Evolutionary conservation across 2,329 filamentous ascomycete species (phyloP).

Genomic region (Cercospora zeina): DNA sequence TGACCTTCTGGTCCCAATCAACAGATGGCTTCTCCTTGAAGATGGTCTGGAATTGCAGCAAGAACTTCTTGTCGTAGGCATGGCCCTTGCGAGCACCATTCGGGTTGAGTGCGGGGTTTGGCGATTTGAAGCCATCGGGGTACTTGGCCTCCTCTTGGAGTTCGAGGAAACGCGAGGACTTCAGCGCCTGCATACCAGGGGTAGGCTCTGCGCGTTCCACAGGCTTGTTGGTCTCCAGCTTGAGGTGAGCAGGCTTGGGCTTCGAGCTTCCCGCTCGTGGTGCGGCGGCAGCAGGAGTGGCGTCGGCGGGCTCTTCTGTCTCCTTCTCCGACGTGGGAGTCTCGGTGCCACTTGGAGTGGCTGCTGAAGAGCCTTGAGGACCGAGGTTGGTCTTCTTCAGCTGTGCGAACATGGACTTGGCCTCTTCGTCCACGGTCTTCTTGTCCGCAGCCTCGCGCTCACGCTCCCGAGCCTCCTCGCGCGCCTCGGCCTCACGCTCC

Average conservation of each 20-base stretch:
- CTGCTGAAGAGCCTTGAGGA: slow-evolving; percentile 43
- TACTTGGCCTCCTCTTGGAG: slow-evolving; percentile 75
- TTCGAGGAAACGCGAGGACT: slow-evolving; percentile 84
- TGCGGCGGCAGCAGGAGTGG: slow-evolving; percentile 28
- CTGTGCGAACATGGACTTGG: slow-evolving; percentile 51
- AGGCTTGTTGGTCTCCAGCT: slow-evolving; percentile 80
- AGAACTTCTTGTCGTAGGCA: slow-evolving; percentile 92
- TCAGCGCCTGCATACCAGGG: slow-evolving; percentile 87
- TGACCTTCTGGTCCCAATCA: slow-evolving; percentile 87
- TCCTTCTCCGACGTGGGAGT: slow-evolving; percentile 48
- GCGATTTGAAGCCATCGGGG: slow-evolving; percentile 78
- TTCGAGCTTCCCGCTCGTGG: slow-evolving; percentile 58
- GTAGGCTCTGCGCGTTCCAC: slow-evolving; percentile 91
- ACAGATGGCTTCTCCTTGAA: slow-evolving; percentile 95
- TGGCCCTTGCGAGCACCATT: slow-evolving; percentile 75
- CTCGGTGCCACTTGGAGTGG: slow-evolving; percentile 36
- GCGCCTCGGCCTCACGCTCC: slow-evolving; percentile 53
- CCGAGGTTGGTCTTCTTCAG: slow-evolving; percentile 54
- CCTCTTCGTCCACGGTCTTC: slow-evolving; percentile 40
- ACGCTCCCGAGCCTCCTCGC: slow-evolving; percentile 47
- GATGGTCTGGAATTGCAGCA: slow-evolving; percentile 92
- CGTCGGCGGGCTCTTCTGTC: slow-evolving; percentile 26
- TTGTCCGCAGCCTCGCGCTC: slow-evolving; percentile 36
- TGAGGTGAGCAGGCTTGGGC: slow-evolving; percentile 83
- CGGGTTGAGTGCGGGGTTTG: slow-evolving; percentile 89